Evolutionary conservation across 2,329 filamentous ascomycete species (phyloP).

Genomic region (Fusarium sp.): DNA sequence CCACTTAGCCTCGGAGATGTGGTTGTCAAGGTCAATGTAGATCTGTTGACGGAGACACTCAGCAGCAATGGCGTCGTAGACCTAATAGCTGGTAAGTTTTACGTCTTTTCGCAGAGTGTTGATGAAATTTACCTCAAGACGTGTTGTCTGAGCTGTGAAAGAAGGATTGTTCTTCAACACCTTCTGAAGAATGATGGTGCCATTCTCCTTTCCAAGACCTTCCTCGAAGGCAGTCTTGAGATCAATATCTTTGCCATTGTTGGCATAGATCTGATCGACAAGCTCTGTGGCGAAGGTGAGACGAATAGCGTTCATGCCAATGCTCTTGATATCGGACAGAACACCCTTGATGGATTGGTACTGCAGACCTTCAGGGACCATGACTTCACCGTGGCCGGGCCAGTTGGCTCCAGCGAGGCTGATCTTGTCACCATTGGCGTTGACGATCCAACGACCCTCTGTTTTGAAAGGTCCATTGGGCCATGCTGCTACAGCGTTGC

Average conservation of each 20-base stretch:
- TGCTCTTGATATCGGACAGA: slow-evolving; percentile 64
- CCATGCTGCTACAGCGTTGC: slow-evolving; percentile 25
- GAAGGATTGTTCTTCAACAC: slow-evolving; percentile 67
- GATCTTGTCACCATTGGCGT: slow-evolving; percentile 50
- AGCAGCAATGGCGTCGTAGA: slow-evolving; percentile 69
- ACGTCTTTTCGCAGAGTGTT: accelerated
- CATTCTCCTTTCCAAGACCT: slow-evolving; percentile 63
- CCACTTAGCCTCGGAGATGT: slow-evolving; percentile 68
- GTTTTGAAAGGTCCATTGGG: slow-evolving; percentile 51
- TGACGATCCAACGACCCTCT: slow-evolving; percentile 55
- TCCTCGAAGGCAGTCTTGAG: slow-evolving; percentile 57
- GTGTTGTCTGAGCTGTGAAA: slow-evolving; percentile 64
- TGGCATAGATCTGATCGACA: slow-evolving; percentile 67
- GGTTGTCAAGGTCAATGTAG: slow-evolving; percentile 70
- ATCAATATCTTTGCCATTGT: slow-evolving; percentile 58
- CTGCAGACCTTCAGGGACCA: slow-evolving; percentile 73
- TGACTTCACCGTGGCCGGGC: slow-evolving; percentile 70
- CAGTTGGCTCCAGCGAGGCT: slow-evolving; percentile 69
- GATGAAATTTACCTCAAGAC: slow-evolving; percentile 55
- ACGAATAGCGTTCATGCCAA: slow-evolving; percentile 72
- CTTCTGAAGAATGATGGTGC: slow-evolving; percentile 59
- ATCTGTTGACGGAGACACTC: slow-evolving; percentile 65
- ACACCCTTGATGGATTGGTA: slow-evolving; percentile 67
- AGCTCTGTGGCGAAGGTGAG: slow-evolving; percentile 73
- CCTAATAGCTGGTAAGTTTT: neutral